A percentile compares a stretch with the other conserved stretches of the same genome.
phyloP scores from a whole-genome alignment of 169 alveolate genomes.

The Eimeria mitis region DNA sequence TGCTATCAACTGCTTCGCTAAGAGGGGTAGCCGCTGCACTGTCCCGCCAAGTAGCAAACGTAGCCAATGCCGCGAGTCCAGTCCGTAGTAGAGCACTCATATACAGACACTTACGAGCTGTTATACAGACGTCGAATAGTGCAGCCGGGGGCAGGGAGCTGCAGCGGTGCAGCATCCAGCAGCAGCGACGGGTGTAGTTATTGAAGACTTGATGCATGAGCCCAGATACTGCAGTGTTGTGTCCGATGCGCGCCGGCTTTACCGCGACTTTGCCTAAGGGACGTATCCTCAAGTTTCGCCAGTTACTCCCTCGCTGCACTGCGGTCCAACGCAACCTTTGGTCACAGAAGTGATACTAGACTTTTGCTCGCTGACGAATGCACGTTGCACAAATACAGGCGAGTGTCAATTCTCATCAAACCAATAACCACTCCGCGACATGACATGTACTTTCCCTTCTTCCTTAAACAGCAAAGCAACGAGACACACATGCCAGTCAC shows the following conservation, averaged over 20 bases:
- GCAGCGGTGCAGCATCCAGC: no score
- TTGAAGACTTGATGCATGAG: no score
- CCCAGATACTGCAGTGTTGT: no score
- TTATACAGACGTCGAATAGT: no score
- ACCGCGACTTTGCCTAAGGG: not conserved
- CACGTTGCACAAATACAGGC: not conserved
- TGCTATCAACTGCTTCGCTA: no score
- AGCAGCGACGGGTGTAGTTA: not conserved
- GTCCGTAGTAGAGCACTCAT: not conserved
- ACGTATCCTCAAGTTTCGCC: not conserved
- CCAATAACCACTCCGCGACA: not conserved
- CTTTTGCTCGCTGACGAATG: not conserved
- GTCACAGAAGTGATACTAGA: not conserved
- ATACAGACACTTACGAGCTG: no score
- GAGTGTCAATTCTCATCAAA: not conserved
- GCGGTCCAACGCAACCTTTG: not conserved
- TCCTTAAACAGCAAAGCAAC: no score
- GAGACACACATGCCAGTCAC: no score
- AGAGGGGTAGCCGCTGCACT: no score
- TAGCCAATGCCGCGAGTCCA: not conserved
- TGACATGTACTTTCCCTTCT: not conserved
- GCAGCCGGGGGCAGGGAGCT: no score
- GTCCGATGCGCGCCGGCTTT: not conserved
- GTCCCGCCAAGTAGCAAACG: not conserved
- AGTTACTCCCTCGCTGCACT: not conserved